phyloP scores from a whole-genome alignment of 805 yeast genomes.

The Lipomyces orientalis region DNA sequence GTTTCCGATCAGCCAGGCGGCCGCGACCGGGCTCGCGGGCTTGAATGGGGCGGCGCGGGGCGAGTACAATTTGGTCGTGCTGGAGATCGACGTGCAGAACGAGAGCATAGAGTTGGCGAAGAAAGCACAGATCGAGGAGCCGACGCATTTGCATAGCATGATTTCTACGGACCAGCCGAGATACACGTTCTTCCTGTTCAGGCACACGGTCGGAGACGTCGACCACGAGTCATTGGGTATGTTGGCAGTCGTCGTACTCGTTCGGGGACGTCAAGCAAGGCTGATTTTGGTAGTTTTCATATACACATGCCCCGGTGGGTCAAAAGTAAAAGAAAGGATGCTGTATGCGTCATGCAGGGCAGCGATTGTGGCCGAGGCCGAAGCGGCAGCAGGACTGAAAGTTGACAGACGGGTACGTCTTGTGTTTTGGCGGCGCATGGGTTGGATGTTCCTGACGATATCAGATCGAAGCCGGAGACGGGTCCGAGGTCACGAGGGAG shows the following conservation, averaged over 20 bases:
- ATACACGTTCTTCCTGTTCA: conserved; percentile 57
- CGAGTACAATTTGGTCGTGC: conserved; percentile 50
- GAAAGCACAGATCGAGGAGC: conserved; percentile 38
- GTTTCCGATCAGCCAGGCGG: conserved; percentile 43
- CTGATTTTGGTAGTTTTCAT: conserved; percentile 55
- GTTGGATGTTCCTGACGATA: background rate
- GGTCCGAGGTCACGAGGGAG: conserved; percentile 37
- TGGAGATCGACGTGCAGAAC: conserved; percentile 55
- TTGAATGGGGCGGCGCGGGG: conserved; percentile 42
- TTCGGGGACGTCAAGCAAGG: background rate
- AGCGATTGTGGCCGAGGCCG: conserved; percentile 42
- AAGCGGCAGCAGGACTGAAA: conserved; percentile 30
- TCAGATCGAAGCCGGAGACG: conserved; percentile 43
- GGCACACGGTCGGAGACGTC: conserved; percentile 43
- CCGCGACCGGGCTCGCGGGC: conserved; percentile 43
- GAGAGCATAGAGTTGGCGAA: conserved; percentile 57
- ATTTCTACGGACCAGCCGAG: conserved; percentile 57
- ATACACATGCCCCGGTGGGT: conserved; percentile 88
- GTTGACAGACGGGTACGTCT: conserved; percentile 38
- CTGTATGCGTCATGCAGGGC: conserved; percentile 78
- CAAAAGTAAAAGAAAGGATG: conserved; percentile 91
- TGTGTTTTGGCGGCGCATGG: too few species aligned
- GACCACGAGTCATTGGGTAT: conserved; percentile 43
- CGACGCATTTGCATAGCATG: conserved; percentile 44
- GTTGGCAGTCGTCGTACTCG: background rate